Conservation (phyloP, 2,329 filamentous ascomycete genomes). For the Rhynchosporium graminicola region DNA sequence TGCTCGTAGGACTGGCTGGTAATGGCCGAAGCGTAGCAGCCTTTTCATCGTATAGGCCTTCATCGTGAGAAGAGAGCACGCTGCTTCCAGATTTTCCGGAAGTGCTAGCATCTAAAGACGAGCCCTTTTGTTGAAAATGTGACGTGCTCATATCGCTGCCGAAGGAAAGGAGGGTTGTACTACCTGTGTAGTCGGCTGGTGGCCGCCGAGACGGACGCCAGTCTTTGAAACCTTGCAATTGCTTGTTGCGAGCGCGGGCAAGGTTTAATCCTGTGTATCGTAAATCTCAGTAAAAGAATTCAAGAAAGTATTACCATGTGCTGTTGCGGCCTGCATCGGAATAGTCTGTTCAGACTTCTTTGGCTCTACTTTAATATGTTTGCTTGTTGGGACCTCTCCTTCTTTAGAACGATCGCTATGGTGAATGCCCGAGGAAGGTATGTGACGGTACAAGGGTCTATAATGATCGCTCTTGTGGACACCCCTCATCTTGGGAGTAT, state of each 20-base stretch:
- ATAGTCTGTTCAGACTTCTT: background rate
- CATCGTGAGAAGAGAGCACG: background rate
- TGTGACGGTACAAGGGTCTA: background rate
- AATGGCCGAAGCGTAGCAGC: background rate
- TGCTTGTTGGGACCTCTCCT: constrained; percentile 1
- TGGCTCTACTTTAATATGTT: background rate
- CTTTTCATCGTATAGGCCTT: background rate
- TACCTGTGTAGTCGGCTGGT: background rate
- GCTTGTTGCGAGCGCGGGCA: background rate
- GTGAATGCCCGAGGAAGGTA: background rate
- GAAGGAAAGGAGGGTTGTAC: background rate
- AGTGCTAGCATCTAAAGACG: too few relatives aligned
- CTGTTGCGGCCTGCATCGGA: too few relatives aligned
- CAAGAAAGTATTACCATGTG: background rate
- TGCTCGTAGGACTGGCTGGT: too few relatives aligned
- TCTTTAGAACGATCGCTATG: background rate
- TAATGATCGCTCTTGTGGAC: constrained; percentile 2
- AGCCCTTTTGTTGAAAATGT: too few relatives aligned
- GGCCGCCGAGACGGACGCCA: background rate
- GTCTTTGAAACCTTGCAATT: background rate
- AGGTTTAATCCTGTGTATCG: background rate
- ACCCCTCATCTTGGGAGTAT: constrained; percentile 1
- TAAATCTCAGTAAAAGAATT: background rate
- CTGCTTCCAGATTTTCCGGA: background rate
- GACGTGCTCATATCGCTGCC: background rate